These are phyloP conservation scores for Oxyria digyna DNA, from an alignment of 148 eudicot species.

Conservation along the genomic window DNA sequence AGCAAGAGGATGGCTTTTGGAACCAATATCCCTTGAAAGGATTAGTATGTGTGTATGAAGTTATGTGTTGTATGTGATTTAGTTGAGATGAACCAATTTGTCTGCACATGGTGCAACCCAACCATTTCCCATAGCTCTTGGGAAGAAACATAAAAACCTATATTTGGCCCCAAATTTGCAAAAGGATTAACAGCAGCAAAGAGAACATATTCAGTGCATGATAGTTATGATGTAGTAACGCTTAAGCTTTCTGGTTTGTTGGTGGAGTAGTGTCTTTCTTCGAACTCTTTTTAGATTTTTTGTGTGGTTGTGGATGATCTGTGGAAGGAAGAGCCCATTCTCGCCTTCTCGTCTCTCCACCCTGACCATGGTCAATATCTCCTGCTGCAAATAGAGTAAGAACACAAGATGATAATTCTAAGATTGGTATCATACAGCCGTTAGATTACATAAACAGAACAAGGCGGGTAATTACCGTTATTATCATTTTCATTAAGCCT, in stretches of 20 bases:
- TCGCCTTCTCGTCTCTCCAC: slow-evolving; percentile 23
- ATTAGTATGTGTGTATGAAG: too few species aligned
- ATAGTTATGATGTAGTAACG: neutral
- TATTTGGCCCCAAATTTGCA: too few species aligned
- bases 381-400: slow-evolving; percentile 15
- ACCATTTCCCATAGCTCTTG: too few species aligned
- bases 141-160: too few species aligned
- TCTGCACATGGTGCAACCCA: too few species aligned
- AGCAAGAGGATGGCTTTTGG: too few species aligned
- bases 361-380: slow-evolving; percentile 16
- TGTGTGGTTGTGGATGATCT: slow-evolving; percentile 16
- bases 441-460: neutral
- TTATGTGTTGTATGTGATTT: too few species aligned
- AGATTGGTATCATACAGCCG: too few species aligned
- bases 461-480: slow-evolving; percentile 6
- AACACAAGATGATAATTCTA: too few species aligned
- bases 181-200: neutral
- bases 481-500: slow-evolving; percentile 27
- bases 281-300: slow-evolving; percentile 10
- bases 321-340: slow-evolving; percentile 73
- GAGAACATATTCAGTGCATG: neutral
- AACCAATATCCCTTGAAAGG: too few species aligned
- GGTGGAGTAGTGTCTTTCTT: neutral
- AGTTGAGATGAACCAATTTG: too few species aligned
- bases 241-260: neutral